Conservation (phyloP, 371 early-diverging fungal genomes). For the Haplosporangium sp. region DNA sequence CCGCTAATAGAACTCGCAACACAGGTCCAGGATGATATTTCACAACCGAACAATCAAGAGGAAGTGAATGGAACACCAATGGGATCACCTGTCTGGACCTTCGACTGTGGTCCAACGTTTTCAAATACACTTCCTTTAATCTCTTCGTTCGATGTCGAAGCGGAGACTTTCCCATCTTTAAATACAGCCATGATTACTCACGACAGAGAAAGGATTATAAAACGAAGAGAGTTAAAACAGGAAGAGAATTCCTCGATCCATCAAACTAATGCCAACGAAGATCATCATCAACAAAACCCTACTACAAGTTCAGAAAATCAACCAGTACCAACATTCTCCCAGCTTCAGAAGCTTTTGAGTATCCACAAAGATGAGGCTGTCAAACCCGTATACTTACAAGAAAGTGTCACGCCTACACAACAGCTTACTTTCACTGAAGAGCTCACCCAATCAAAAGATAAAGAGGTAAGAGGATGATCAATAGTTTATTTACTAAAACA, state of each 20-base stretch:
- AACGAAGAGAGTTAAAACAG: background rate
- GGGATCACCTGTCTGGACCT: conserved; percentile 41
- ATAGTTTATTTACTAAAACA: background rate
- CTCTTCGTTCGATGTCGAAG: conserved; percentile 12
- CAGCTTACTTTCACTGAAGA: background rate
- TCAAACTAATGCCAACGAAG: background rate
- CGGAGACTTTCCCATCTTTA: conserved; percentile 33
- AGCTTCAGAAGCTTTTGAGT: conserved; percentile 29
- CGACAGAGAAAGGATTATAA: conserved; percentile 13
- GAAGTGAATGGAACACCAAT: conserved; percentile 18
- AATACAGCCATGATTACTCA: conserved; percentile 26
- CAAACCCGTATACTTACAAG: background rate
- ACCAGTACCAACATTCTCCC: conserved; percentile 25
- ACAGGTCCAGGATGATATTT: background rate
- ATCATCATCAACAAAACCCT: background rate
- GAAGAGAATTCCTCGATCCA: background rate
- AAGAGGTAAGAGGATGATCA: background rate
- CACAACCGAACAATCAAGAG: background rate
- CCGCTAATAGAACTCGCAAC: background rate
- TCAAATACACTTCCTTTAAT: conserved; percentile 7
- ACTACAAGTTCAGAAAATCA: background rate
- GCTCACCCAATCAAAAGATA: background rate
- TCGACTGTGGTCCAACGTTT: conserved; percentile 50
- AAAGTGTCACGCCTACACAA: background rate
- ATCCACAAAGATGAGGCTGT: conserved; percentile 6